Conservation (phyloP, 164 flowering plant species). For the Vitis riparia region DNA sequence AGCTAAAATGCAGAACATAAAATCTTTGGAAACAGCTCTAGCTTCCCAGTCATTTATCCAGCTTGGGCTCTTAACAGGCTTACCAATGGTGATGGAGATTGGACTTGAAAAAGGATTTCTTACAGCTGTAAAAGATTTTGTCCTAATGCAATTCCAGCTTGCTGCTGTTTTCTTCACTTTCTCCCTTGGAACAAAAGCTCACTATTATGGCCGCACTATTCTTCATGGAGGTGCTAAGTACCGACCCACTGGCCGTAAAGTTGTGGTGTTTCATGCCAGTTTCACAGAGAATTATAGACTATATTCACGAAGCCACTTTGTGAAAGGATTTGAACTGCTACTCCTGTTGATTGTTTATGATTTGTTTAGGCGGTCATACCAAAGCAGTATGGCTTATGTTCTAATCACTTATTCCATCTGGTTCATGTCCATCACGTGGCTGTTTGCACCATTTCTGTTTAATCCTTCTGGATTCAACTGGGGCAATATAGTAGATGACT, state of each 20-base stretch:
- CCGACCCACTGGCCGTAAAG: constrained; percentile 88
- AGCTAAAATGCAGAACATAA: constrained; percentile 62
- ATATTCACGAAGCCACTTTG: constrained; percentile 95
- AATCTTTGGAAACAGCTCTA: constrained; percentile 85
- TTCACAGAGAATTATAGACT: constrained; percentile 85
- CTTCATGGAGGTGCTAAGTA: constrained; percentile 97
- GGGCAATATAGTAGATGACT: constrained; percentile 86
- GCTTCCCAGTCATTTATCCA: constrained; percentile 93
- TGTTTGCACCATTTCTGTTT: constrained; percentile 91
- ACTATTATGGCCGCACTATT: constrained; percentile 86
- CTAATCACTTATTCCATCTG: constrained; percentile 80
- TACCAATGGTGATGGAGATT: constrained; percentile 96
- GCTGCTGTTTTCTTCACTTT: constrained; percentile 96
- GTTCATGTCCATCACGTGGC: constrained; percentile 91
- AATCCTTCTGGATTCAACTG: constrained; percentile 91
- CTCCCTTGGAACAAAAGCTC: constrained; percentile 83
- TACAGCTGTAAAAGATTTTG: constrained; percentile 74
- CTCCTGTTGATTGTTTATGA: constrained; percentile 77
- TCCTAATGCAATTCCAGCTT: constrained; percentile 92
- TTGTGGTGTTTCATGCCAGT: constrained; percentile 86
- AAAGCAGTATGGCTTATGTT: constrained; percentile 68
- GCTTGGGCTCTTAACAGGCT: constrained; percentile 90
- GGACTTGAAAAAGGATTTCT: constrained; percentile 89
- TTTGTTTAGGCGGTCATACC: constrained; percentile 58
- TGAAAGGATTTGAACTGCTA: constrained; percentile 87